Percentiles rank a stretch among this genome's conserved stretches.
These are phyloP conservation scores for Draba incana DNA, from an alignment of 345 rosid genomes.

Conservation along the genomic window DNA sequence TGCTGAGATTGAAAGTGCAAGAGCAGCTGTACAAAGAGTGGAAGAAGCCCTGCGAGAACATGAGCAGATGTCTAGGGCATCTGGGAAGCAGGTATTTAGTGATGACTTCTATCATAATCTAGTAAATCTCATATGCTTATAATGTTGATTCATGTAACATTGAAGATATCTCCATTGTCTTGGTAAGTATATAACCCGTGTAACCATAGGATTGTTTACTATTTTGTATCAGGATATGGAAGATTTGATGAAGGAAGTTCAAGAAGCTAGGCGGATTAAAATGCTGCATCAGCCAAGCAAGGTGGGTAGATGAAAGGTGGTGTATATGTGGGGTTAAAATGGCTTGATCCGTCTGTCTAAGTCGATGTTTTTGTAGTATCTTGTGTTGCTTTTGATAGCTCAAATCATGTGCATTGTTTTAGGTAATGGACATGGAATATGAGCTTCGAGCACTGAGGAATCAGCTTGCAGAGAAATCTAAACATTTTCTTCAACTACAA, in stretches of 20 bases:
- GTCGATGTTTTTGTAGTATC: conserved; percentile 9
- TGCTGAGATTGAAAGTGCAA: conserved; percentile 95
- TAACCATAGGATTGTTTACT: conserved; percentile 1
- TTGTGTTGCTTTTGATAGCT: not conserved
- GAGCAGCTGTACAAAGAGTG: conserved; percentile 96
- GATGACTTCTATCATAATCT: not conserved
- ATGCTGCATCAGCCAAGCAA: conserved; percentile 99
- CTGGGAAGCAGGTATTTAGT: conserved; percentile 65
- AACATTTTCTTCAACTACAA: conserved; percentile 68
- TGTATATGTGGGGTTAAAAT: not conserved
- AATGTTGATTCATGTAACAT: conserved; percentile 10
- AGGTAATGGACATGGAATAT: conserved; percentile 97
- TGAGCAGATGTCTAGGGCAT: conserved; percentile 73
- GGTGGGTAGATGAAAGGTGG: conserved; percentile 49
- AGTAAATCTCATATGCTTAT: conserved; percentile 6
- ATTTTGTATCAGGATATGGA: conserved; percentile 72
- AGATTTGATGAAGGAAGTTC: conserved; percentile 96
- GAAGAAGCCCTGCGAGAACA: conserved; percentile 93
- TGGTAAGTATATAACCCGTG: not conserved
- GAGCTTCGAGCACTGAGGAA: conserved; percentile 78
- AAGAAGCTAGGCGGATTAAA: conserved; percentile 97
- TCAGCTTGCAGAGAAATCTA: conserved; percentile 85
- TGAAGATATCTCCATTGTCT: not conserved
- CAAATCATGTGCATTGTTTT: conserved; percentile 28
- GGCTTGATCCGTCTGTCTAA: conserved; percentile 2